A percentile compares a stretch with the other conserved stretches of the same genome.
phyloP scores from a whole-genome alignment of 768 basidiomycete species.

The Russula griseocarnosa region DNA sequence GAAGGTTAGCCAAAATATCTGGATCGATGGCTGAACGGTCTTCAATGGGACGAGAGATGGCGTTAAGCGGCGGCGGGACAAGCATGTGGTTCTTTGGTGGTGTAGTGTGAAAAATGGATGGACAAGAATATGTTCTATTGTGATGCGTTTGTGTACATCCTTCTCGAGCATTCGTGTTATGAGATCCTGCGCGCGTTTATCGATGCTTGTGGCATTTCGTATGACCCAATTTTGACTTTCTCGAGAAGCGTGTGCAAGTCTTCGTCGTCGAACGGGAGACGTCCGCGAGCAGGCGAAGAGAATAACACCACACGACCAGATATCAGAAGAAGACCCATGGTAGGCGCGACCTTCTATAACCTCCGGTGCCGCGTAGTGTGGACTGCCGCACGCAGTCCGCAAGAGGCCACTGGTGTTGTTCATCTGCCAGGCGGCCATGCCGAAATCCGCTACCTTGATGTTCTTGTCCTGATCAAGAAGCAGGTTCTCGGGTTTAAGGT shows the following conservation, averaged over 20 bases:
- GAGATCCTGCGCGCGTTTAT: slow-evolving; percentile 67
- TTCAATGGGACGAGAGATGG: slow-evolving; percentile 65
- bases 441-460: slow-evolving; percentile 95
- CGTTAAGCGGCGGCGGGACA: slow-evolving; percentile 56
- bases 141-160: slow-evolving; percentile 71
- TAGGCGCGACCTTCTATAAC: slow-evolving; percentile 80
- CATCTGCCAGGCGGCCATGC: slow-evolving; percentile 92
- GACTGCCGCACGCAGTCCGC: slow-evolving; percentile 86
- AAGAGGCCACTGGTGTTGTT: slow-evolving; percentile 55
- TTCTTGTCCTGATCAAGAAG: slow-evolving; percentile 78
- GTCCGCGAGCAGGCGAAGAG: slow-evolving; percentile 83
- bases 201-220: slow-evolving; percentile 72
- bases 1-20: slow-evolving; percentile 86
- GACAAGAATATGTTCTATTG: slow-evolving; percentile 69
- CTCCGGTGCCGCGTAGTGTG: slow-evolving; percentile 94
- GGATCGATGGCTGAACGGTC: slow-evolving; percentile 67
- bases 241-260: slow-evolving; percentile 71
- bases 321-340: slow-evolving; percentile 83
- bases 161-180: slow-evolving; percentile 76
- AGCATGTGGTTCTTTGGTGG: slow-evolving; percentile 42
- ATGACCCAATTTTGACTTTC: slow-evolving; percentile 72
- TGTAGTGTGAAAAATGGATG: slow-evolving; percentile 76
- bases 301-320: slow-evolving; percentile 96
- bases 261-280: slow-evolving; percentile 92
- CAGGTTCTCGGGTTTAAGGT: slow-evolving; percentile 89